Evolutionary conservation across 305 asterid genomes (phyloP), one percentile per base, ranked within the genome.

Genomic region (Petunia hybrid): DNA sequence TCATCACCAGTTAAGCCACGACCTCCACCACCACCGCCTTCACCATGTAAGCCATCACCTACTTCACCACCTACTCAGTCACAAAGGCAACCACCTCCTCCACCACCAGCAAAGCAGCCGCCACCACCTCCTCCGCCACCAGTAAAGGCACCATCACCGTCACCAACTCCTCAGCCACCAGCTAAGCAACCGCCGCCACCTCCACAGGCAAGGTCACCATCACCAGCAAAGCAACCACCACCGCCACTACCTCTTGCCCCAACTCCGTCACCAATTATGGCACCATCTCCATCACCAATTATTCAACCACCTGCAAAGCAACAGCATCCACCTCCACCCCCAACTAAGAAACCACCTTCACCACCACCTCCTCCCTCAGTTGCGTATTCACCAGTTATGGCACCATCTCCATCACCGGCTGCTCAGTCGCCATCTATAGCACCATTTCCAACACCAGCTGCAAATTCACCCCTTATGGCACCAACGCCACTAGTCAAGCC

Each of bases 371-470:
- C 14, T 41, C 74, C 38, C 3, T n/a, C 74, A 41, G 42, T 67
- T n/a, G 39, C 62, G 12, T 35, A 48, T 13, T 69, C 80, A 66
- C 70, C 77, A 0, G 42, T 79, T 8, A 60, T 57, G 64, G 57
- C 75, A n/a, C 81, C 85, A 56, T 1, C 74, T 14, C 53, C 74
- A 41, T 67, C 74, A 67, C 74, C 74, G 7, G 4, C 38, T 67
- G 53, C 35, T 14, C 35, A 57, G 62, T 35, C 62, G n/a, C 62
- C 62, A 14, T 6, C 40, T 6, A 1, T 67, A 67, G 6, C 74
- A 22, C 74, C 53, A 66, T 41, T 67, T 40, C 22, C 55, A 0
- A 3, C 55, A 67, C 53, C 53, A 14, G 0, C 0, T 1, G 36
- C 74, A 6, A 67, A 67, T 6, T 51, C 53, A 66, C 74, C 74